These are phyloP conservation scores for Miscanthus lutarioriparius DNA, from an alignment of 176 grass and related monocot species.

Conservation along the genomic window DNA sequence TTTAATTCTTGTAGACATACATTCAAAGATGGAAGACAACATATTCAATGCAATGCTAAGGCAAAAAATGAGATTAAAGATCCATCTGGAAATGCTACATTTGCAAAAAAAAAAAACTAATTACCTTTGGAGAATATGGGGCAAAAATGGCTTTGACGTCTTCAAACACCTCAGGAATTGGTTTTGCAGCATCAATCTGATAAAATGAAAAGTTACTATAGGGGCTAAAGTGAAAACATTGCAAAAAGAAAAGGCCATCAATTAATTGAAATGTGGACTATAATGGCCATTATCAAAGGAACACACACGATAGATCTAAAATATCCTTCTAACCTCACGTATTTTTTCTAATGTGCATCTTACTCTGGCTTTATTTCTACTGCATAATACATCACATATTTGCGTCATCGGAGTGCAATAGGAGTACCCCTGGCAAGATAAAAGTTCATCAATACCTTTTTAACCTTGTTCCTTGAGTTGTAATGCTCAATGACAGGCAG, in stretches of 20 bases:
- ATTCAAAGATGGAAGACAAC: background rate
- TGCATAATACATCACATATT: background rate
- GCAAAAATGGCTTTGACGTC: slow-evolving; percentile 78
- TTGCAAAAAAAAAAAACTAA: background rate
- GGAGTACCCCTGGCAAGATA: background rate
- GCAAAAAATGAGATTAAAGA: background rate
- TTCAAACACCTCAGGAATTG: slow-evolving; percentile 85
- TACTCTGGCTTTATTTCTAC: background rate
- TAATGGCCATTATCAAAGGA: background rate
- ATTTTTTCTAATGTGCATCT: background rate
- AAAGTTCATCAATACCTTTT: slow-evolving; percentile 54
- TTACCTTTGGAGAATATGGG: slow-evolving; percentile 62
- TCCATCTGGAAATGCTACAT: slow-evolving; percentile 9
- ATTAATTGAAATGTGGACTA: background rate
- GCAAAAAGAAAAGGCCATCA: background rate
- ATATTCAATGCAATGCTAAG: background rate
- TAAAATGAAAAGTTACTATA: slow-evolving; percentile 9
- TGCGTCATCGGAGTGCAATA: background rate
- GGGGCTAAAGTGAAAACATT: slow-evolving; percentile 26
- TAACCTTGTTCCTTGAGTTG: slow-evolving; percentile 57
- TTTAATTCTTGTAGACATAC: background rate
- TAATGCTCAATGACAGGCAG: slow-evolving; percentile 93
- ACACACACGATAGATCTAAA: background rate
- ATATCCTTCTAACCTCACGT: background rate
- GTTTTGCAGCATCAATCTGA: slow-evolving; percentile 82